Conservation (phyloP, 2,329 filamentous ascomycete genomes). For the Zarea fungicola region DNA sequence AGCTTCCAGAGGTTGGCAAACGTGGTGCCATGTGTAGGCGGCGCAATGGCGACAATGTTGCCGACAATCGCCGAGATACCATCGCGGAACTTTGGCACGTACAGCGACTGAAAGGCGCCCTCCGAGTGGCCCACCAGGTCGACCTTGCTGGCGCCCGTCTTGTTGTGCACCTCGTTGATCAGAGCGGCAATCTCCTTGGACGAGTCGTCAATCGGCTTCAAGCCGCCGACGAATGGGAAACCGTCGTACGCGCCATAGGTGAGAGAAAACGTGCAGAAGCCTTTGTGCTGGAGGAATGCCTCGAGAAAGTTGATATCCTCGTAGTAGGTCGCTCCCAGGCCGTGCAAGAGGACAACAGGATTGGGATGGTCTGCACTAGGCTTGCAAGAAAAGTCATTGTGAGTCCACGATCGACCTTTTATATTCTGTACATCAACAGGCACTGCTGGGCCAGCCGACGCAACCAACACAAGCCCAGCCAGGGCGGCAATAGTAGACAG, state of each 20-base stretch:
- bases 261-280: slow-evolving; percentile 19
- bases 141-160: slow-evolving; percentile 18
- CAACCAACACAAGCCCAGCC: neutral
- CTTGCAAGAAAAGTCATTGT: slow-evolving; percentile 18
- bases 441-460: neutral
- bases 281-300: slow-evolving; percentile 13
- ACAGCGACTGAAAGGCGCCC: slow-evolving; percentile 19
- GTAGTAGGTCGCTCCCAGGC: slow-evolving; percentile 17
- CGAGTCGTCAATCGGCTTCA: slow-evolving; percentile 17
- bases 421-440: neutral
- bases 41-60: slow-evolving; percentile 17
- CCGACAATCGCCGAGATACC: slow-evolving; percentile 15
- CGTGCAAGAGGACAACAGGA: slow-evolving; percentile 20
- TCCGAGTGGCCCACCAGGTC: slow-evolving; percentile 21
- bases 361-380: slow-evolving; percentile 14
- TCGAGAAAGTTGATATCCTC: slow-evolving; percentile 18
- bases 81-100: slow-evolving; percentile 17
- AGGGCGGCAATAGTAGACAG: neutral
- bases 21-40: slow-evolving; percentile 21
- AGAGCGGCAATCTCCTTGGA: slow-evolving; percentile 17
- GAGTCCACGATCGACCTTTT: neutral
- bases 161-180: slow-evolving; percentile 14
- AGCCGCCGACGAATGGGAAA: slow-evolving; percentile 18
- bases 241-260: slow-evolving; percentile 18
- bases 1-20: slow-evolving; percentile 16